Conservation (phyloP, 108 stramenopile species). For the Schizochytrium sp. region DNA sequence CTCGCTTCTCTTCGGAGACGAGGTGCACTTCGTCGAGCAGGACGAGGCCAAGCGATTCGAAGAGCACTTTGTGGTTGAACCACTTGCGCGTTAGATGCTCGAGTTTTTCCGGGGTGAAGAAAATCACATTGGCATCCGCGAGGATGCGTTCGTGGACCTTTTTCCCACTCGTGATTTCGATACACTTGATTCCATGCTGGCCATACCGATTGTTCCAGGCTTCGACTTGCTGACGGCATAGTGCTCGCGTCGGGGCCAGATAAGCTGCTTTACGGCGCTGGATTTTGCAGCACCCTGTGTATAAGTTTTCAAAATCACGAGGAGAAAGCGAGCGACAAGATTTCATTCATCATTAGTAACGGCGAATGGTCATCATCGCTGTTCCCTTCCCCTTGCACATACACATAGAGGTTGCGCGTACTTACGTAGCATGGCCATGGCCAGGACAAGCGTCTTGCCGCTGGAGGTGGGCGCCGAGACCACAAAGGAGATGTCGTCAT, state of each 20-base stretch:
- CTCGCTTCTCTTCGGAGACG: conserved; percentile 66
- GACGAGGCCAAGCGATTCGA: conserved; percentile 57
- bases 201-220: neutral
- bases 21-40: conserved; percentile 94
- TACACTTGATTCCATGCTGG: neutral
- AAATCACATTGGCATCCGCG: neutral
- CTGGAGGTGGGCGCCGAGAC: neutral
- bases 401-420: neutral
- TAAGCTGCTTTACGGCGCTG: neutral
- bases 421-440: conserved; percentile 8
- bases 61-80: neutral
- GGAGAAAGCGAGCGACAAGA: neutral
- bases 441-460: neutral
- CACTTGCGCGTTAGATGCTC: neutral
- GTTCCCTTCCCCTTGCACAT: neutral
- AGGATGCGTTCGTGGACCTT: neutral
- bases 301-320: too few relatives aligned
- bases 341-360: too few relatives aligned
- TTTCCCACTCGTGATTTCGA: neutral
- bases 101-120: neutral
- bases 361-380: neutral
- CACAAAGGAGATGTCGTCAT: neutral
- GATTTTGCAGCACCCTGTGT: neutral
- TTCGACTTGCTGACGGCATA: neutral
- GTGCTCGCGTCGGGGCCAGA: neutral